phyloP scores from a whole-genome alignment of 1,284 basidiomycete species.

The Apiotrichum sp. region DNA sequence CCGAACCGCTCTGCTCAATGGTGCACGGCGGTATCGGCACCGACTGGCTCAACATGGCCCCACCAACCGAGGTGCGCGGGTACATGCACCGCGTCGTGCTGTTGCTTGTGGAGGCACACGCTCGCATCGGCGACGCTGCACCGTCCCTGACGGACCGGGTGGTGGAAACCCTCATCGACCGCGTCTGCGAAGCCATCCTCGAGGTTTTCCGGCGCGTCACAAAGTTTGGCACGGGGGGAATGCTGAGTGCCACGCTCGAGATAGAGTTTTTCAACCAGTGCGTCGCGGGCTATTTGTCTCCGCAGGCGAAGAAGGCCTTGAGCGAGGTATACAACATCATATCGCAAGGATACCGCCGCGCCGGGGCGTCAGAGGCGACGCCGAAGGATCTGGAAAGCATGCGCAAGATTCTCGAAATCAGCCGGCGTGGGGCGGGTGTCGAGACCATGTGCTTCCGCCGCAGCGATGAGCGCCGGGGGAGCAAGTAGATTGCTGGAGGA shows the following conservation, averaged over 20 bases:
- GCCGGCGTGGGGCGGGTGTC: conserved; percentile 81
- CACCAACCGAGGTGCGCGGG: conserved; percentile 84
- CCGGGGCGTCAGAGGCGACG: conserved; percentile 56
- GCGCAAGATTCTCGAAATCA: conserved; percentile 80
- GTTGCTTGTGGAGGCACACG: conserved; percentile 83
- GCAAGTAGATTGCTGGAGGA: not conserved
- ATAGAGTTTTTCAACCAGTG: conserved; percentile 99
- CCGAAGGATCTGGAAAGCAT: conserved; percentile 84
- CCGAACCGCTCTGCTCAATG: conserved; percentile 59
- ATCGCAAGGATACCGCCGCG: conserved; percentile 80
- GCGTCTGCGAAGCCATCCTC: conserved; percentile 73
- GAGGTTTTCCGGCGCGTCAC: conserved; percentile 77
- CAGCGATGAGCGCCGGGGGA: not conserved
- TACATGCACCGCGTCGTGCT: conserved; percentile 90
- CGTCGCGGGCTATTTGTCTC: conserved; percentile 76
- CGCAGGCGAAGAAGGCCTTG: conserved; percentile 69
- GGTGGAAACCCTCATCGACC: conserved; percentile 74
- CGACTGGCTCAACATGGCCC: conserved; percentile 86
- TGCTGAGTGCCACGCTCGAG: conserved; percentile 97
- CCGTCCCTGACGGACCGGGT: conserved; percentile 72
- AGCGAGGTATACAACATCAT: conserved; percentile 92
- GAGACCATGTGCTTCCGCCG: conserved; percentile 75
- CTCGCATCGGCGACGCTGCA: conserved; percentile 75
- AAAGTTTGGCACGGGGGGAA: conserved; percentile 94
- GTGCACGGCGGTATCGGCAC: conserved; percentile 74